These are phyloP conservation scores for Mycena albidolilacea DNA, from an alignment of 768 basidiomycete genomes.

Conservation along the genomic window DNA sequence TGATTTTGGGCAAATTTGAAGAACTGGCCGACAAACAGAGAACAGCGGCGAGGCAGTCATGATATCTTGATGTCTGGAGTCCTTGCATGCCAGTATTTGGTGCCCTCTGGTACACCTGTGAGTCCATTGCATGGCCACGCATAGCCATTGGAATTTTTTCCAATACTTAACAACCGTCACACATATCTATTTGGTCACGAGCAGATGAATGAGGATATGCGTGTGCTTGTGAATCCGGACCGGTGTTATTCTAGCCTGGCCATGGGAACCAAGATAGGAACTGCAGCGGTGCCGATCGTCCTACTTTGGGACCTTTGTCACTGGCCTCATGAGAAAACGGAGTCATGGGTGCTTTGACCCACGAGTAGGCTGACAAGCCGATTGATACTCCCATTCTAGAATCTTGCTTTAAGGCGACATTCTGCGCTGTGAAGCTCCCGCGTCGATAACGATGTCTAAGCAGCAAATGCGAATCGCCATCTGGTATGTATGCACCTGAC, in stretches of 20 bases:
- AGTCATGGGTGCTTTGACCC: conserved; percentile 14
- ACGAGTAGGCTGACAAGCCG: conserved; percentile 15
- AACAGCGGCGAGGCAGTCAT: too few species aligned
- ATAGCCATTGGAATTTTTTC: too few species aligned
- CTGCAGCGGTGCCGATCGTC: background rate
- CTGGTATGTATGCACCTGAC: conserved; percentile 19
- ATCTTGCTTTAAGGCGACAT: conserved; percentile 18
- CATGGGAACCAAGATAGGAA: conserved; percentile 18
- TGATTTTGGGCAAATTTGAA: too few species aligned
- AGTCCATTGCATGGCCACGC: too few species aligned
- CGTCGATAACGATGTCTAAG: conserved; percentile 4
- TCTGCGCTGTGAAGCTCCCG: background rate
- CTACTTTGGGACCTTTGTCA: conserved; percentile 23
- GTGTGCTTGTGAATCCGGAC: conserved; percentile 19
- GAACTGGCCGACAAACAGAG: too few species aligned
- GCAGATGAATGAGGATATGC: conserved; percentile 18
- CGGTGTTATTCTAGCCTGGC: conserved; percentile 15
- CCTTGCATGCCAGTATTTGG: too few species aligned
- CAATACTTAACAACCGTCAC: too few species aligned
- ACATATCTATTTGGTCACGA: conserved; percentile 19
- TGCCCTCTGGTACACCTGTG: too few species aligned
- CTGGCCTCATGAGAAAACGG: conserved; percentile 21
- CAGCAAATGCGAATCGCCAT: conserved; percentile 25
- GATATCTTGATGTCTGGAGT: too few species aligned
- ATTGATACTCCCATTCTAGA: conserved; percentile 16